These are phyloP conservation scores for Silene latifolia DNA, from an alignment of 148 eudicot genomes.

Conservation along the genomic window DNA sequence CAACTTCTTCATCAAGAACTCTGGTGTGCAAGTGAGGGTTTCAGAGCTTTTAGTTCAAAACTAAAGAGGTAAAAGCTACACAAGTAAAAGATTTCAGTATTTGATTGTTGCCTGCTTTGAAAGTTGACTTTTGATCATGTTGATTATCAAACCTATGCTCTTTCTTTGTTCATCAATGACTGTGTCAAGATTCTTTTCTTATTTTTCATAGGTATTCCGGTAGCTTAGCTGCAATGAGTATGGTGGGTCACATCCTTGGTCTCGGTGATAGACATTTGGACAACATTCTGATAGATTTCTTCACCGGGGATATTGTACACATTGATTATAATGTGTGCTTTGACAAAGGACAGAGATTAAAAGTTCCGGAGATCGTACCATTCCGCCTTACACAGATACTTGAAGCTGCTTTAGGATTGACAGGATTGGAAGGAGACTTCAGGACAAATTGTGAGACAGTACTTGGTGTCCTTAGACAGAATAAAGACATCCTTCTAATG, in stretches of 20 bases:
- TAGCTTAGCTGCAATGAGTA: conserved; percentile 94
- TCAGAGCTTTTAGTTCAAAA: conserved; percentile 88
- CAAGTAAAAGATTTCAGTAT: background rate
- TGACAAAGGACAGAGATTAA: conserved; percentile 91
- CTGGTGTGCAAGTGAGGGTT: conserved; percentile 99
- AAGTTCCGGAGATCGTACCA: conserved; percentile 97
- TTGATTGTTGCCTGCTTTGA: background rate
- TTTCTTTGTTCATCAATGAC: background rate
- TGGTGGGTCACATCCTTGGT: conserved; percentile 96
- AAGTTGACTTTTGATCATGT: background rate
- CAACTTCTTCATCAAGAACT: conserved; percentile 98
- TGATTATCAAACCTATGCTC: background rate
- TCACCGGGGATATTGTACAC: conserved; percentile 85
- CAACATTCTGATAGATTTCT: conserved; percentile 83
- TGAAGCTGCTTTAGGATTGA: conserved; percentile 91
- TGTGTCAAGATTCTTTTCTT: conserved; percentile 14
- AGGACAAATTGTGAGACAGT: conserved; percentile 96
- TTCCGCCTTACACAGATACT: conserved; percentile 95
- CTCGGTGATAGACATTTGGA: conserved; percentile 98
- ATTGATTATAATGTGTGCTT: conserved; percentile 98
- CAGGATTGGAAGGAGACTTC: conserved; percentile 85
- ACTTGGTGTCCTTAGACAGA: conserved; percentile 70
- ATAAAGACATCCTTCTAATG: conserved; percentile 87
- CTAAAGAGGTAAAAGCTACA: conserved; percentile 60
- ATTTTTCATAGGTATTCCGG: conserved; percentile 72